These are phyloP conservation scores for Rhynchospora tenuis DNA, from an alignment of 176 grass and related monocot species.

Conservation along the genomic window DNA sequence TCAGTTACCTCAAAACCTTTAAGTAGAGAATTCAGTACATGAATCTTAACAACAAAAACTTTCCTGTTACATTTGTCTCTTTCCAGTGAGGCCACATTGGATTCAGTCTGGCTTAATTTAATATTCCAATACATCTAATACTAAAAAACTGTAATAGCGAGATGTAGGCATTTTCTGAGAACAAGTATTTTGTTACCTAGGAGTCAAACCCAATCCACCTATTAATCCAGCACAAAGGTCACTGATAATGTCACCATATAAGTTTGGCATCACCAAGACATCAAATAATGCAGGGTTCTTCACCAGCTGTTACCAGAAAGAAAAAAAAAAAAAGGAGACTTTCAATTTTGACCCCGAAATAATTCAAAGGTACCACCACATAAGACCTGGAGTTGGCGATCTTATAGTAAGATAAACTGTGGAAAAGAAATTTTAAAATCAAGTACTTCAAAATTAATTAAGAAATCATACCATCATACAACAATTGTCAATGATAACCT, in stretches of 20 bases:
- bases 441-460: neutral
- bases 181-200: slow-evolving; percentile 52
- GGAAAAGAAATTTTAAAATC: neutral
- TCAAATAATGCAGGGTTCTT: slow-evolving; percentile 91
- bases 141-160: neutral
- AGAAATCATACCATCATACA: slow-evolving; percentile 80
- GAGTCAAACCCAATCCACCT: slow-evolving; percentile 89
- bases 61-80: neutral
- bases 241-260: slow-evolving; percentile 98
- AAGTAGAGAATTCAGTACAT: neutral
- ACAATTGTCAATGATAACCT: slow-evolving; percentile 98
- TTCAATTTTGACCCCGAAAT: neutral
- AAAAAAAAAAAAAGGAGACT: neutral
- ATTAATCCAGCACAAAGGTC: slow-evolving; percentile 97
- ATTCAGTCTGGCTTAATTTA: neutral
- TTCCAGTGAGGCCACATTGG: neutral
- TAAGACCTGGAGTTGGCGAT: neutral
- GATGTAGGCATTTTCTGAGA: neutral
- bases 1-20: neutral
- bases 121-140: neutral
- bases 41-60: neutral
- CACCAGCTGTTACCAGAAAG: slow-evolving; percentile 45
- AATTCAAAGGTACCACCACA: neutral
- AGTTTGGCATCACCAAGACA: slow-evolving; percentile 98
- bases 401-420: neutral